Evolutionary conservation across 176 grass and related monocot genomes (phyloP).

Genomic region (Cocos nucifera): DNA sequence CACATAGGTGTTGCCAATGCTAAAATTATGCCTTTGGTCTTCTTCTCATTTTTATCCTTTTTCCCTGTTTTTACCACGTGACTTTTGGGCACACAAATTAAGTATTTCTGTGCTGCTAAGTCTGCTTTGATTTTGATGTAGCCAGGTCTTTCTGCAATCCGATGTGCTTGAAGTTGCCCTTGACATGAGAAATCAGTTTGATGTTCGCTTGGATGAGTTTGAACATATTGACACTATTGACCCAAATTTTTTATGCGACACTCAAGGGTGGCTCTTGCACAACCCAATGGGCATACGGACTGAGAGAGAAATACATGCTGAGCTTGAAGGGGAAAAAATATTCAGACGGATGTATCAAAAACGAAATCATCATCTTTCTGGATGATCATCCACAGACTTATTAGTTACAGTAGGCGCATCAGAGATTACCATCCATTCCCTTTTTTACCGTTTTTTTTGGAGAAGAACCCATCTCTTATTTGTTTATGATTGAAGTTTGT

Average conservation of each 20-base stretch:
- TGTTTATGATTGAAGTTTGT: too few species aligned
- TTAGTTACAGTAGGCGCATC: too few species aligned
- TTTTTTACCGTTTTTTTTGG: too few species aligned
- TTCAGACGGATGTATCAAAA: conserved; percentile 93
- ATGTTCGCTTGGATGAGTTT: conserved; percentile 45
- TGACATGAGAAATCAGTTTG: conserved; percentile 85
- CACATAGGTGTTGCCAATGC: too few species aligned
- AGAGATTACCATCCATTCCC: too few species aligned
- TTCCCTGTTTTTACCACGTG: too few species aligned
- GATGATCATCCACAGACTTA: too few species aligned
- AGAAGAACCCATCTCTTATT: too few species aligned
- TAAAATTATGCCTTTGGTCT: too few species aligned
- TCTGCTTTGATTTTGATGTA: conserved; percentile 7
- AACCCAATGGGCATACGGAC: conserved; percentile 86
- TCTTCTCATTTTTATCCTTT: too few species aligned
- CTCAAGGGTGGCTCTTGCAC: conserved; percentile 61
- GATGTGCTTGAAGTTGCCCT: conserved; percentile 69
- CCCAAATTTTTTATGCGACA: conserved; percentile 32
- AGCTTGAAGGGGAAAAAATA: conserved; percentile 71
- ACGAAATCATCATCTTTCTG: conserved; percentile 16
- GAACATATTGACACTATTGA: conserved; percentile 52
- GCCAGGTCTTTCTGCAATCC: conserved; percentile 76
- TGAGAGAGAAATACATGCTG: conserved; percentile 86
- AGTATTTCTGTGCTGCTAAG: neutral
- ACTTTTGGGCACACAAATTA: too few species aligned